Conservation (phyloP, 176 grass and related monocot species). For the Stipa capillata region DNA sequence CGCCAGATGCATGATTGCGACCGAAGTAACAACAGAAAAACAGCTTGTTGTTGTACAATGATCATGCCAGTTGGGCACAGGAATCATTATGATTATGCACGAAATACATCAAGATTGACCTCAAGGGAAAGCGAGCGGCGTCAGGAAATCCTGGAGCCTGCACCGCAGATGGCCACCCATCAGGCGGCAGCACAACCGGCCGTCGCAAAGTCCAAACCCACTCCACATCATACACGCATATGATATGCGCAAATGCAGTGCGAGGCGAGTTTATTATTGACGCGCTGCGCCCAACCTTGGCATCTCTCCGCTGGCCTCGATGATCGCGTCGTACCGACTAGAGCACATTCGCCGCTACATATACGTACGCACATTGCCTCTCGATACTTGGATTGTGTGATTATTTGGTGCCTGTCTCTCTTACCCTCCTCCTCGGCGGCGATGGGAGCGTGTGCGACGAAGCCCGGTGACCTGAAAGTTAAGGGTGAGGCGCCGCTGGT, state of each 20-base stretch:
- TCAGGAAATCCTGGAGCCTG: neutral
- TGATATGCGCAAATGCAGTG: neutral
- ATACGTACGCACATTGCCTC: neutral
- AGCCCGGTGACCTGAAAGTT: constrained; percentile 34
- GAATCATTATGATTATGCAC: neutral
- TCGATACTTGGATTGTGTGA: neutral
- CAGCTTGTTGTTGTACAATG: neutral
- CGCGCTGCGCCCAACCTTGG: constrained; percentile 12
- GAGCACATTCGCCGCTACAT: neutral
- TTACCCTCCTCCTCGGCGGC: neutral
- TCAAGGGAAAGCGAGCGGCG: neutral
- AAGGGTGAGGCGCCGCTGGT: constrained; percentile 14
- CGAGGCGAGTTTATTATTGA: neutral
- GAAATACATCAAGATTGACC: neutral
- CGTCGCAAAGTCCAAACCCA: neutral
- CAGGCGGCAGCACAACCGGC: neutral
- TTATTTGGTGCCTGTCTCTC: neutral
- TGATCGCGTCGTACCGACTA: neutral
- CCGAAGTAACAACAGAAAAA: neutral
- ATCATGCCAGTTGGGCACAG: neutral
- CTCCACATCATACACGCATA: neutral
- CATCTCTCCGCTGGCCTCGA: neutral
- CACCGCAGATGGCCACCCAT: neutral
- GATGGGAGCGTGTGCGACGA: constrained; percentile 56
- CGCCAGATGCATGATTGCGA: neutral